These are phyloP conservation scores for Lactifluus echinatus DNA, from an alignment of 768 basidiomycete genomes.

Conservation along the genomic window DNA sequence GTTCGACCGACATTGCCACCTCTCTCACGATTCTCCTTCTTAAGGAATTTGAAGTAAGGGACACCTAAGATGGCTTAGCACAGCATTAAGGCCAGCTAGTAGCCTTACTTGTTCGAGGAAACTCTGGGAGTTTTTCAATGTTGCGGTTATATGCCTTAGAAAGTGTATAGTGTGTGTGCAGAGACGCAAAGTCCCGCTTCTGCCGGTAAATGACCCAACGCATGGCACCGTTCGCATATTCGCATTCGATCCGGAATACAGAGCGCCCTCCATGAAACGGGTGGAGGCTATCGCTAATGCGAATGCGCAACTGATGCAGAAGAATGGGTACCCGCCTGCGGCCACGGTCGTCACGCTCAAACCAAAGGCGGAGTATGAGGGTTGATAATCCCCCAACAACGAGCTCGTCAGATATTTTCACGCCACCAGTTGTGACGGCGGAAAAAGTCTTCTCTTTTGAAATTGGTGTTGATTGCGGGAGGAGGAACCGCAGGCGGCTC, in stretches of 20 bases:
- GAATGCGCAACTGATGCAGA: conserved; percentile 73
- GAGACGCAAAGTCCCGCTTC: conserved; percentile 80
- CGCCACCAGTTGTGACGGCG: conserved; percentile 41
- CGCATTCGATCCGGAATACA: conserved; percentile 88
- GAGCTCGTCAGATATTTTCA: conserved; percentile 77
- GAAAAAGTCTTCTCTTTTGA: conserved; percentile 30
- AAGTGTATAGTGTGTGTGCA: conserved; percentile 84
- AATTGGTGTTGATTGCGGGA: conserved; percentile 41
- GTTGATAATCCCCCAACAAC: conserved; percentile 72
- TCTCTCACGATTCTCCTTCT: conserved; percentile 47
- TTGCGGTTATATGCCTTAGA: conserved; percentile 73
- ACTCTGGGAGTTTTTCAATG: conserved; percentile 78
- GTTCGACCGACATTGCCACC: conserved; percentile 47
- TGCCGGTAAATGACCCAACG: conserved; percentile 96
- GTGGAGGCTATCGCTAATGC: conserved; percentile 79
- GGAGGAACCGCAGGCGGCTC: conserved; percentile 54
- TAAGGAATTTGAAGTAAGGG: conserved; percentile 86
- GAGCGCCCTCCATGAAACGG: conserved; percentile 68
- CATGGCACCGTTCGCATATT: conserved; percentile 88
- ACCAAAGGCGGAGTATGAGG: conserved; percentile 73
- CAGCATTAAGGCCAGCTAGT: neutral
- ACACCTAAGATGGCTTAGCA: conserved; percentile 40
- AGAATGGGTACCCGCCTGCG: conserved; percentile 72
- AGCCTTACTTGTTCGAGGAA: conserved; percentile 66
- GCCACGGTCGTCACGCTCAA: conserved; percentile 81